Conservation (phyloP, 2,329 filamentous ascomycete species). For the Cladorrhinum sp. region DNA sequence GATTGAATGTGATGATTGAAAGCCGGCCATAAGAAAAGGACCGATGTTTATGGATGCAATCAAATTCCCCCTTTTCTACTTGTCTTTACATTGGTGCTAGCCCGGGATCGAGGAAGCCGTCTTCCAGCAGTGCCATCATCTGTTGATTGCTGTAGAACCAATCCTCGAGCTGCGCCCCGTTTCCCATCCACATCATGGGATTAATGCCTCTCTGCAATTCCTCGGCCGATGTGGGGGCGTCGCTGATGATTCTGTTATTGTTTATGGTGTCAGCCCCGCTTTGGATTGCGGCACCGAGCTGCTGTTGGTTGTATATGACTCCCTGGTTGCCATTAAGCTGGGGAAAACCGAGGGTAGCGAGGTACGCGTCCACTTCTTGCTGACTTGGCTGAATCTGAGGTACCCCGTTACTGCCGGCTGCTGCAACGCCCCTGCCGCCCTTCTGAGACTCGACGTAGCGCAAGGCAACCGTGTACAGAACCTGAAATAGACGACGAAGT, state of each 20-base stretch:
- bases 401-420: not conserved
- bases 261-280: not conserved
- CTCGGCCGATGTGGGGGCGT: not conserved
- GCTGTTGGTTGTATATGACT: not conserved
- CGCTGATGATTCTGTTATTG: not conserved
- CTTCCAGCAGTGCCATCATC: constrained; percentile 37
- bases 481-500: constrained; percentile 52
- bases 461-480: constrained; percentile 56
- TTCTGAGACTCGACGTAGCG: constrained; percentile 49
- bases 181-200: constrained; percentile 37
- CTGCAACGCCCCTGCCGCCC: not conserved
- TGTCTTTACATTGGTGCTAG: not conserved
- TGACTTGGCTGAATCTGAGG: not conserved
- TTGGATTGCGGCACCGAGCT: not conserved
- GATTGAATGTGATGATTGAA: not conserved
- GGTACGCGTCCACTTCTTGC: constrained; percentile 48
- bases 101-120: constrained; percentile 16
- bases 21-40: not conserved
- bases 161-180: constrained; percentile 36
- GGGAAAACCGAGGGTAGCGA: constrained; percentile 49
- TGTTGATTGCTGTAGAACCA: constrained; percentile 40
- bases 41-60: not conserved
- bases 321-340: constrained; percentile 17
- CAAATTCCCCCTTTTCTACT: not conserved
- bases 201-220: constrained; percentile 21